Conservation (phyloP, 2,329 filamentous ascomycete species). For the Madurella fahalii region DNA sequence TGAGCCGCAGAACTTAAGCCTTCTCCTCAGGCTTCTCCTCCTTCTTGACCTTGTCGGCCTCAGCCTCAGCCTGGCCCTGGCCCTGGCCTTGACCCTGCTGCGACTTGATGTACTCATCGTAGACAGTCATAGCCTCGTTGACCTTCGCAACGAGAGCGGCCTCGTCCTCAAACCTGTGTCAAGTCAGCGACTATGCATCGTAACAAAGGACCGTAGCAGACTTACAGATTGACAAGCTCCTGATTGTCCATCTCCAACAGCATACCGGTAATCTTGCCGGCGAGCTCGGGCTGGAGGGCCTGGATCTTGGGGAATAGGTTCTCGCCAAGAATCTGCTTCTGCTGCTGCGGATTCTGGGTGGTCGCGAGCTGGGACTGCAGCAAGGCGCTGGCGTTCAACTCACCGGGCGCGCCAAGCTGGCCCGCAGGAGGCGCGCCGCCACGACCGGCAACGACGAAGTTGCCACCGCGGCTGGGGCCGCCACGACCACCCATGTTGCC, state of each 20-base stretch:
- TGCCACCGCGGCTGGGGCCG: conserved; percentile 39
- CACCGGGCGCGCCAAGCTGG: conserved; percentile 33
- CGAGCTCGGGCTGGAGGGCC: conserved; percentile 87
- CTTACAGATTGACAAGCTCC: conserved; percentile 93
- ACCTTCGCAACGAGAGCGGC: conserved; percentile 89
- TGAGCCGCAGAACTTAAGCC: conserved; percentile 38
- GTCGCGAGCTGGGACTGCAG: conserved; percentile 56
- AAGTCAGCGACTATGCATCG: neutral
- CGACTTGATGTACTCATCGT: conserved; percentile 97
- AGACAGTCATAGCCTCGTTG: conserved; percentile 92
- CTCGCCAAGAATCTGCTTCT: conserved; percentile 99
- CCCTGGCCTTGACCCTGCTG: conserved; percentile 42
- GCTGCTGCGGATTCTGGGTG: conserved; percentile 61
- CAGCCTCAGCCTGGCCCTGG: conserved; percentile 31
- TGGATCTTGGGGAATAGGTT: conserved; percentile 98
- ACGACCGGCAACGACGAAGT: conserved; percentile 42
- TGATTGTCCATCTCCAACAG: conserved; percentile 98
- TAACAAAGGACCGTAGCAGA: conserved; percentile 29
- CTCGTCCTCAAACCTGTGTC: conserved; percentile 77
- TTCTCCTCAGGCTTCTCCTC: conserved; percentile 50
- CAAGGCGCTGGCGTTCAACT: conserved; percentile 40
- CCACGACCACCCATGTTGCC: conserved; percentile 43
- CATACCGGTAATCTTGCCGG: conserved; percentile 99
- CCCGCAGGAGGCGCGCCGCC: conserved; percentile 37
- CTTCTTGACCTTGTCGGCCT: conserved; percentile 44